phyloP scores from a whole-genome alignment of 805 yeast species.

The Ogataea pini region DNA sequence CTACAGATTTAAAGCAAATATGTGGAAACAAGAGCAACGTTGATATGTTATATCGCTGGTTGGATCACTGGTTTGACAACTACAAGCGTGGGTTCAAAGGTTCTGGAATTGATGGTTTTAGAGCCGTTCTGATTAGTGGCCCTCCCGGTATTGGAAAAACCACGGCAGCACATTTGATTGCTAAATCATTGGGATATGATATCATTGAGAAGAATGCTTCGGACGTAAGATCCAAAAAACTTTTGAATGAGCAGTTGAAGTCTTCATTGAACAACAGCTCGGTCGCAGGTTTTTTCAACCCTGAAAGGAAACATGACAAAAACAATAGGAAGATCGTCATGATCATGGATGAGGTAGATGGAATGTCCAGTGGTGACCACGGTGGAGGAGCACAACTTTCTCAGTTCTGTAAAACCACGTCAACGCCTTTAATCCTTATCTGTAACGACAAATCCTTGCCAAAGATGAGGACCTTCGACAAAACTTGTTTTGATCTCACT shows the following conservation, averaged over 20 bases:
- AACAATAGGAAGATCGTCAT: slow-evolving; percentile 63
- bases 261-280: slow-evolving; percentile 80
- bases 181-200: slow-evolving; percentile 69
- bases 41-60: slow-evolving; percentile 68
- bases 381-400: slow-evolving; percentile 98
- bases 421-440: slow-evolving; percentile 87
- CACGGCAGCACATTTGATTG: slow-evolving; percentile 76
- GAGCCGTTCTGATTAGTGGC: slow-evolving; percentile 86
- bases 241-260: slow-evolving; percentile 67
- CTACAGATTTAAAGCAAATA: slow-evolving; percentile 68
- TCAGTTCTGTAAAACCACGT: slow-evolving; percentile 77
- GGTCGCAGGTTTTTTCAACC: slow-evolving; percentile 70
- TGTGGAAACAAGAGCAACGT: slow-evolving; percentile 90
- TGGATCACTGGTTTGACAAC: slow-evolving; percentile 68
- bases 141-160: slow-evolving; percentile 90
- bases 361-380: slow-evolving; percentile 98
- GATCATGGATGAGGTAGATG: slow-evolving; percentile 99
- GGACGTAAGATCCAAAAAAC: slow-evolving; percentile 84
- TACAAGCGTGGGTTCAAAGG: slow-evolving; percentile 56
- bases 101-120: slow-evolving; percentile 66
- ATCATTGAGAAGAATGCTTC: slow-evolving; percentile 79
- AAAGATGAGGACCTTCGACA: slow-evolving; percentile 94
- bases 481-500: slow-evolving; percentile 73
- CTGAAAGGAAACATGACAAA: slow-evolving; percentile 22
- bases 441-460: slow-evolving; percentile 93